phyloP scores from a whole-genome alignment of 2,329 filamentous ascomycete species.

The Ophiostoma pallidulum region DNA sequence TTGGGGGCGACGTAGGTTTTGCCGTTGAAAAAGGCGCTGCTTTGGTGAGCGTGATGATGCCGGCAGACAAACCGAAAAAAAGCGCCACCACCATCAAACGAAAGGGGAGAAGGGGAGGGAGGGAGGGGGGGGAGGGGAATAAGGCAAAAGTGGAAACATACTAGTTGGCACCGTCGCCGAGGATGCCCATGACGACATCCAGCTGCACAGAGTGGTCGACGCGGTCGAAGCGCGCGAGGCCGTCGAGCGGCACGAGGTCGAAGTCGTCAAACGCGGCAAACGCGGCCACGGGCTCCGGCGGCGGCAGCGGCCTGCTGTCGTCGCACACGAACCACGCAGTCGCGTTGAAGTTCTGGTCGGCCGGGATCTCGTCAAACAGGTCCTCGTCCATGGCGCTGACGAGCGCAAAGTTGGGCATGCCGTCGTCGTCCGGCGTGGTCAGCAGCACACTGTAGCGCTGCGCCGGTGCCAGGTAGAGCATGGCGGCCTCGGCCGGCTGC shows the following conservation, averaged over 20 bases:
- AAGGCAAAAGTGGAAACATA: constrained; percentile 25
- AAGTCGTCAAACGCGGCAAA: constrained; percentile 65
- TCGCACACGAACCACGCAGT: constrained; percentile 57
- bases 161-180: constrained; percentile 60
- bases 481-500: constrained; percentile 47
- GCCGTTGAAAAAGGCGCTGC: constrained; percentile 64
- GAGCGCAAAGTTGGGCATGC: constrained; percentile 55
- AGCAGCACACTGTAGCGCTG: constrained; percentile 56
- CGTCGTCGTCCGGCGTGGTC: constrained; percentile 57
- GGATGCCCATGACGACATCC: constrained; percentile 55
- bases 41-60: too few species aligned
- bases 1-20: constrained; percentile 65
- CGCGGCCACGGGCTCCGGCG: constrained; percentile 46
- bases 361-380: constrained; percentile 60
- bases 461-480: constrained; percentile 57
- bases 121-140: constrained; percentile 24
- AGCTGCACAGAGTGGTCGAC: constrained; percentile 57
- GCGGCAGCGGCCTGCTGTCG: constrained; percentile 33
- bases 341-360: constrained; percentile 56
- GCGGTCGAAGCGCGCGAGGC: constrained; percentile 46
- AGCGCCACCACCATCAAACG: too few species aligned
- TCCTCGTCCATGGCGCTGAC: constrained; percentile 61
- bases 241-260: constrained; percentile 58
- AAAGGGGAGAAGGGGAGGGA: too few species aligned
- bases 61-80: too few species aligned